Evolutionary conservation across 768 basidiomycete species (phyloP), one percentile per base, ranked within the genome.

Genomic region (Imleria badia): DNA sequence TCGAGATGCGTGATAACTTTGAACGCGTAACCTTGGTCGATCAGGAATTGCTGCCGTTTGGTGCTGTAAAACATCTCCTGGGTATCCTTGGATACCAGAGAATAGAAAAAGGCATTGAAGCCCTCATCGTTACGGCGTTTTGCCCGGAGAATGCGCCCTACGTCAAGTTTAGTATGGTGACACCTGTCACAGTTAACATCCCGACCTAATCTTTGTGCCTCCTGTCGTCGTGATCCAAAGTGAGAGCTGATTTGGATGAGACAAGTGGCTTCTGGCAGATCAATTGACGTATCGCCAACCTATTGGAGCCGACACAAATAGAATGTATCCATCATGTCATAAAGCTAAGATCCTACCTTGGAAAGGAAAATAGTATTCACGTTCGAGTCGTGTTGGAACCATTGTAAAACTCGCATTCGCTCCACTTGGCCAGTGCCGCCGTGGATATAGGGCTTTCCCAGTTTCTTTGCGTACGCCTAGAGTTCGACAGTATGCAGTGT

Each of bases 31-130:
- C 97, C 96, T 73, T 98, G 95, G 68, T 99, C 97, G 66, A 99
- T 96, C 61, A 99, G 76, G 75, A 99, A 99, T 66, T 98, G 94
- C 67, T 98, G 97, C 15, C 97, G 86, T 74, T 99, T 99, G 4
- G 97, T 96, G 69, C 92, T 95, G 79, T 98, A 99, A 73, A 87
- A 99, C 94, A 98, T 98, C 74, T 98, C 97, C 66, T 97, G 94
- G 5, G 96, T 99, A 74, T 98, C 96, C 72, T 97, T 97, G 23
- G 95, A 98, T 33, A 99, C 97, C 8, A 99, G 84, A 31, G 97
- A 98, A 72, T 99, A 99, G 75, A 99, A 99, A 76, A 98, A 99
- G 22, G 97, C 97, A 60, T 99, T 99, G 77, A 99, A 99, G 1
- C 97, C 97, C 73, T 98, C 97, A 65, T 99, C 97, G 66, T 99